These are phyloP conservation scores for Calonectria honghensis DNA, from an alignment of 2,329 filamentous ascomycete species.

Conservation along the genomic window DNA sequence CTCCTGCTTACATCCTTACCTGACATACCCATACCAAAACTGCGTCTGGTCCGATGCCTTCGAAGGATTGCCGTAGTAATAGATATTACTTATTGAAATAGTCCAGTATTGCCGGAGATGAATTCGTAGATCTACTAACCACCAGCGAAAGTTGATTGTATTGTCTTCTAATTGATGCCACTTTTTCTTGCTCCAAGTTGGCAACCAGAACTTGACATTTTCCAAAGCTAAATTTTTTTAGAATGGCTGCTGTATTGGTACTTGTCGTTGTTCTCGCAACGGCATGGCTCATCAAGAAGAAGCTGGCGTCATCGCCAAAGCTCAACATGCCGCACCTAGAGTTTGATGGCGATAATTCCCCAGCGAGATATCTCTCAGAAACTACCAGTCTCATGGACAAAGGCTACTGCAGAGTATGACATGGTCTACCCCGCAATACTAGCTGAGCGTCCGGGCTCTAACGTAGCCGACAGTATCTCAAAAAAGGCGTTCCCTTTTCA, in stretches of 20 bases:
- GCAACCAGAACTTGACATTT: not conserved
- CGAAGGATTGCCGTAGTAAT: not conserved
- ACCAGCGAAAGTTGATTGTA: too few species aligned
- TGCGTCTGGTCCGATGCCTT: not conserved
- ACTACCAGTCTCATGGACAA: slow-evolving; percentile 3
- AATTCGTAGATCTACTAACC: not conserved
- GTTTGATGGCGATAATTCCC: slow-evolving; percentile 11
- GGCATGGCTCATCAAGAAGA: not conserved
- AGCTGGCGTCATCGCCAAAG: not conserved
- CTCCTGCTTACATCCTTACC: not conserved
- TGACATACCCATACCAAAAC: not conserved
- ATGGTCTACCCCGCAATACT: not conserved
- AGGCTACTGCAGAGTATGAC: not conserved
- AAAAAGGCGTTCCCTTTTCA: slow-evolving; percentile 4
- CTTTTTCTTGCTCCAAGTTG: not conserved
- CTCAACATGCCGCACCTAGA: slow-evolving; percentile 6
- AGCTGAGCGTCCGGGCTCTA: not conserved
- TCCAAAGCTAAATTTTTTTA: not conserved
- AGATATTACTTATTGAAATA: not conserved
- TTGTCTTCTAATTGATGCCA: not conserved
- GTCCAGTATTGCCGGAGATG: not conserved
- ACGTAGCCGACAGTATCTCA: not conserved
- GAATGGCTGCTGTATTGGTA: not conserved
- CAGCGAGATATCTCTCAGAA: not conserved
- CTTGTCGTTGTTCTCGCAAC: not conserved